Base-by-base conservation (phyloP, 345 rosid genomes). In the Hibiscus trionum region DNA sequence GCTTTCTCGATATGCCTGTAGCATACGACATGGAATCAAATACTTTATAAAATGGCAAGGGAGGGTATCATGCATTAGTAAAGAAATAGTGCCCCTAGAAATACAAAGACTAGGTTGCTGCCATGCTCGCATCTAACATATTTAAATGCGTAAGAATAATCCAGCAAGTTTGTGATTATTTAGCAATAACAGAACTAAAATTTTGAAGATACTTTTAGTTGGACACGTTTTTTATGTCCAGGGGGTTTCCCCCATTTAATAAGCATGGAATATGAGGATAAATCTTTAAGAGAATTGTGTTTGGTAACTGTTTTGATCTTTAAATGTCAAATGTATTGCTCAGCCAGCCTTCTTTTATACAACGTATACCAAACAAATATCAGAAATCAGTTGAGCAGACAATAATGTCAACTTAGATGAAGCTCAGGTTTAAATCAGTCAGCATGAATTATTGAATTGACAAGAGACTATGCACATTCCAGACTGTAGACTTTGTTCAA, bases 1-100 rank as follows among this genome's bases (percentile, higher is more conserved):
- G 90, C 97, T 94, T 76, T 91, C 86, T 76, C 98, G 91, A 72
- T 94, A 94, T 17, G 81, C 90, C 96, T 94, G 79, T 9, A 52
- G 66, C 52, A 61, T 19, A 69, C 73, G n/a, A 76, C 26, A 70
- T 42, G 71, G 33, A 33, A 50, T 65, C 24, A 75, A 73, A 47
- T 27, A 17, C 26, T 14, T 10, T 53, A 7, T 64, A 74, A 62
- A 27, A 58, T 27, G 31, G 66, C 3, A 55, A 61, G 11, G 50
- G 33, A 17, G 46, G n/a, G 29, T 50, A 47, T 50, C 47, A 19
- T 46, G 21, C 66, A 72, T 47, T 21, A 17, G 61, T 37, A 68
- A 71, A 55, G 57, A 60, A 26, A 39, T 46, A 29, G 6, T 4
- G 19, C 21, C 31, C 1, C 15, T 71, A 42, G 24, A 37, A 71